Base-by-base conservation (phyloP, 106 monocot species). In the Hemerocallis citrina region DNA sequence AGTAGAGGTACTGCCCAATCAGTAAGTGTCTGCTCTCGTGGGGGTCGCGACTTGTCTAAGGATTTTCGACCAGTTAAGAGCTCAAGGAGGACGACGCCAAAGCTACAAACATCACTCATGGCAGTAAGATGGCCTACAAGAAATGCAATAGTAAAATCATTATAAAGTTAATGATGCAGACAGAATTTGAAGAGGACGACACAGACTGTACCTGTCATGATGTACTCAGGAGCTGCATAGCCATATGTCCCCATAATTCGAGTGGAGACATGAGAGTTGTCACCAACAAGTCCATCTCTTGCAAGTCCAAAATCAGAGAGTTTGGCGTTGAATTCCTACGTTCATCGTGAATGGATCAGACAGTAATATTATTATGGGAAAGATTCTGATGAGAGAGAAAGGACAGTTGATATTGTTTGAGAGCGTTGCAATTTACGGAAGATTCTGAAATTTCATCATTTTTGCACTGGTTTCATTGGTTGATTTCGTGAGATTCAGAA, bases 61-160 rank as follows among this genome's bases (percentile, higher is more conserved):
- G 63, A 81, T 21, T 64, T 41, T 33, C 85, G 59, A 0, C 89
- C 89, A 0, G 81, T 68, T 25, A 89, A 30, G 8, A 89, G 70
- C 67, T 89, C 89, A 15, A 89, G 58, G 5, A 89, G 52, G 33
- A 89, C 89, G 1, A 89, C 89, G 23, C 89, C 89, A 36, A 84
- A 89, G 61, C 89, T 85, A 60, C 81, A 89, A 9, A 89, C 89
- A 25, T 89, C 89, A 20, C 89, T 85, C 65, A 73, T 85, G 0
- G 78, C 41, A 6, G 85, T 85, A 4, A 89, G 81, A 70, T 89
- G 89, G 13, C 89, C 89, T 76, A 70, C 4, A 19, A 7, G 39
- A 39, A 12, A 23, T 24, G 20, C 22, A 11, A 2, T 4, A 52
- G 52, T 25, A 11, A 23, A 4, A 58, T 20, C 14, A 8, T 35